Base-by-base conservation (phyloP, 1,284 basidiomycete species). In the Trametes sp. region DNA sequence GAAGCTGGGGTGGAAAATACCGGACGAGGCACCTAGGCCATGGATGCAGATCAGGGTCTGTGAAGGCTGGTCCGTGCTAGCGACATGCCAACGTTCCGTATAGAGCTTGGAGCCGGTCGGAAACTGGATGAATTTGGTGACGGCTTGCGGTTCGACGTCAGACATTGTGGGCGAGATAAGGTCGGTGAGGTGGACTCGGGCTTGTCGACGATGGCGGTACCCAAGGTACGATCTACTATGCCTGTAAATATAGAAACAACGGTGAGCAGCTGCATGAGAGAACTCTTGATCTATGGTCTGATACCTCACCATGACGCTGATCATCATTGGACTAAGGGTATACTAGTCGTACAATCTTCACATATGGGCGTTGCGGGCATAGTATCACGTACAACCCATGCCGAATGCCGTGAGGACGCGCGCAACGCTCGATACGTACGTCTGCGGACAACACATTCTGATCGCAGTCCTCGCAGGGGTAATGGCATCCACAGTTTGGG, bases 31-130 rank as follows among this genome's bases (percentile, higher is more conserved):
- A 1, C 59, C 57, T 10, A 64, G 41, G 11, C 60, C 59, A 19
- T 62, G 63, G 11, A 64, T 23, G 28, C 54, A 48, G 36, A 62
- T 13, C 36, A 62, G 36, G 10, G 53, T 64, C 19, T 41, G 35
- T 11, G 41, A 11, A 1, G 45, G 56, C 29, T 8, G 31, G 24
- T 11, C 28, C 4, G 45, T 10, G 3, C 48, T 7, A 14, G 24
- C 42, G 5, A 41, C 26, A n/a, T 42, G 44, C 49, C 57, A 56
- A 21, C 49, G 57, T n/a, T 66, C 64, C n/a, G 64, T 63, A 46
- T 66, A 57, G 35, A 66, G 45, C 31, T 44, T 50, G 23, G 54
- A 26, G 2, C 62, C 51, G 11, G 38, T 48, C 7, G 61, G 31
- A 16, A 59, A 14, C n/a, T 41, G 31, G 24, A 63, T 44, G 31